A percentile compares a stretch with the other conserved stretches of the same genome.
These are phyloP conservation scores for Pyronema omphalodes DNA, from an alignment of 495 filamentous ascomycete species.

Conservation along the genomic window DNA sequence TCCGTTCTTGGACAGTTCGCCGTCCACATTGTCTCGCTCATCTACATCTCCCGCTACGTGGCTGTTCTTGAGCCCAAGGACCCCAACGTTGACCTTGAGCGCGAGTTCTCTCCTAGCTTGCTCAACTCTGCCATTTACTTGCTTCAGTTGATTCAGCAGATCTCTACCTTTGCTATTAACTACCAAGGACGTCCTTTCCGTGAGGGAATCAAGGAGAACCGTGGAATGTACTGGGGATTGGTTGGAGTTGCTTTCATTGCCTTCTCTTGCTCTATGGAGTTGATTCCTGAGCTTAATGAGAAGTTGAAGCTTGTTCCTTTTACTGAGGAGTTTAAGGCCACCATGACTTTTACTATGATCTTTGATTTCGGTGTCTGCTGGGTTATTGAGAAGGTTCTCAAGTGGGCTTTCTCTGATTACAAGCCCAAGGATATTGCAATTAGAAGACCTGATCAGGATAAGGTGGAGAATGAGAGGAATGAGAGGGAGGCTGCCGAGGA, in stretches of 20 bases:
- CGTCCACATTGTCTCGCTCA: slow-evolving; percentile 80
- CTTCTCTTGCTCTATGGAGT: slow-evolving; percentile 91
- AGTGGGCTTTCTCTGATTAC: slow-evolving; percentile 77
- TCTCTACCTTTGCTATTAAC: slow-evolving; percentile 98
- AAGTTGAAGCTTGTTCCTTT: slow-evolving; percentile 90
- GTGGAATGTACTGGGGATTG: slow-evolving; percentile 94
- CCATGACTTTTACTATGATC: slow-evolving; percentile 69
- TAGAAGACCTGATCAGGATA: slow-evolving; percentile 71
- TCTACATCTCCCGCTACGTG: slow-evolving; percentile 85
- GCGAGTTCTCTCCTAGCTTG: slow-evolving; percentile 83
- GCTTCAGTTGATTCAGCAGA: slow-evolving; percentile 94
- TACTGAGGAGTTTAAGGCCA: slow-evolving; percentile 69
- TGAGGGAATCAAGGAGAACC: slow-evolving; percentile 86
- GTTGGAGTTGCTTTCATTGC: slow-evolving; percentile 73
- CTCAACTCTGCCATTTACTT: slow-evolving; percentile 97
- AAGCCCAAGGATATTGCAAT: slow-evolving; percentile 84
- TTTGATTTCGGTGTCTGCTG: slow-evolving; percentile 81
- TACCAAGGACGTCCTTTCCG: slow-evolving; percentile 98
- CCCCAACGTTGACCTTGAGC: slow-evolving; percentile 70
- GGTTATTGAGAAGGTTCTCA: slow-evolving; percentile 72
- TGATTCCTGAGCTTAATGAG: slow-evolving; percentile 88
- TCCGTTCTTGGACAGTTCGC: slow-evolving; percentile 96
- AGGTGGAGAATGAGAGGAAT: slow-evolving; percentile 50
- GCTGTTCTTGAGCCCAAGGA: slow-evolving; percentile 57
- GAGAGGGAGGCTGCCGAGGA: slow-evolving; percentile 39